Evolutionary conservation across 2,329 filamentous ascomycete species (phyloP), one percentile per base, ranked within the genome.

Genomic region (Calonectria hawksworthii): DNA sequence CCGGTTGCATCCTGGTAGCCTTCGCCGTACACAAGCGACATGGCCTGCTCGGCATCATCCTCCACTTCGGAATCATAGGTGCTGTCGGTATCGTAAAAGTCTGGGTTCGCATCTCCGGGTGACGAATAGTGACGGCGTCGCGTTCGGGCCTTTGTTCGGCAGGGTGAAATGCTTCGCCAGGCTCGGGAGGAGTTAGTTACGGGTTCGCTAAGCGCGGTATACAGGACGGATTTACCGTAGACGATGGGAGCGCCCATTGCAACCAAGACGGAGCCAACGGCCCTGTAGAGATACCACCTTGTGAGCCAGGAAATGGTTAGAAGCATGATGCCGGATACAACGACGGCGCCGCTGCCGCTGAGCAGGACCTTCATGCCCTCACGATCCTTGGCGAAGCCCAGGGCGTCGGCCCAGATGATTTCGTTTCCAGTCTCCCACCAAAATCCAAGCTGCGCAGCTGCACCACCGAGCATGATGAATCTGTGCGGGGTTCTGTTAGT

Each of bases 341-440:
- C 21, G 5, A 82, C 80, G n/a, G 79, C 74, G 18, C 73, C 73
- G 18, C 81, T 75, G 9, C 83, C 83, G 70, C 81, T 83, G 4
- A 84, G 75, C 56, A 84, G 54, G 18, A 84, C 83, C 74, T 83
- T 83, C 68, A 82, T 77, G 59, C 79, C 82, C 64, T 84, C 82
- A 38, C 79, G 73, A 64, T 83, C 81, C 21, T 77, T 72, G 34
- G 83, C 81, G 50, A 83, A 83, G 18, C 78, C 71, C 30, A 76
- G 66, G 1, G 81, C 83, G 66, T 84, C 83, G 1, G 76, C 74
- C 83, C 83, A 84, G 38, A 83, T 79, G 11, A 84, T 72, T 61
- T 83, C 82, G 36, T 82, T 82, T 18, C 82, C 82, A 0, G 83
- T 83, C 23, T 81, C 74, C 70, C 78, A 82, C 65, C 77, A 84